These are phyloP conservation scores for Pulveroboletus sp. DNA, from an alignment of 768 basidiomycete species.

Conservation along the genomic window DNA sequence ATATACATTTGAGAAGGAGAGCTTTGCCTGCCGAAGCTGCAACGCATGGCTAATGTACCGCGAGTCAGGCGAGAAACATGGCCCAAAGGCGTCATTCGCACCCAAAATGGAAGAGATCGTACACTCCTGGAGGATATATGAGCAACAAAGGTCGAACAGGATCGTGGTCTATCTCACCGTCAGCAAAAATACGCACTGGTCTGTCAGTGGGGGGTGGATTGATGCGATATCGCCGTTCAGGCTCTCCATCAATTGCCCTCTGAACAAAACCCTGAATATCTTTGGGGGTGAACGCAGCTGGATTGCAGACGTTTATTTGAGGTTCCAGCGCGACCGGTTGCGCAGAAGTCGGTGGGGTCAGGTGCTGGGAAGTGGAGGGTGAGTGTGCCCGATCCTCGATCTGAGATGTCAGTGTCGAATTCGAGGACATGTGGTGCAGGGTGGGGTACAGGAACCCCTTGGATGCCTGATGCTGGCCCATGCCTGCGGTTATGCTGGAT, in stretches of 20 bases:
- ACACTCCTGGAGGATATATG: conserved; percentile 62
- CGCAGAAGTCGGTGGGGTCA: conserved; percentile 21
- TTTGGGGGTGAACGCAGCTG: conserved; percentile 64
- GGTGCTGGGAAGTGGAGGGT: conserved; percentile 19
- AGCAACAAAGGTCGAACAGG: not conserved
- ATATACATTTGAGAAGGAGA: conserved; percentile 87
- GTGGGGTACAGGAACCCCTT: conserved; percentile 26
- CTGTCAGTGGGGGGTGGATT: conserved; percentile 79
- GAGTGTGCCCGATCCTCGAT: conserved; percentile 20
- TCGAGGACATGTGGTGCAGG: conserved; percentile 45
- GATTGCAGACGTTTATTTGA: conserved; percentile 51
- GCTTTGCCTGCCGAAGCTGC: conserved; percentile 94
- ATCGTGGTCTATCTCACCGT: conserved; percentile 53
- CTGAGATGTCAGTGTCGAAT: conserved; percentile 52
- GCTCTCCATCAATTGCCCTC: conserved; percentile 70
- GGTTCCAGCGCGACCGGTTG: conserved; percentile 39
- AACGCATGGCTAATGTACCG: conserved; percentile 73
- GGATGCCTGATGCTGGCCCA: conserved; percentile 37
- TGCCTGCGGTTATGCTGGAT: conserved; percentile 63
- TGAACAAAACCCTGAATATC: conserved; percentile 79
- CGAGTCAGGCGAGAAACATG: conserved; percentile 5
- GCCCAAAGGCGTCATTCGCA: conserved; percentile 35
- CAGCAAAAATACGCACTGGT: conserved; percentile 89
- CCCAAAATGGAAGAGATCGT: conserved; percentile 98
- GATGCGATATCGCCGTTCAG: conserved; percentile 72